Evolutionary conservation across 169 alveolate species (phyloP).

Genomic region (Plasmodium vivax): DNA sequence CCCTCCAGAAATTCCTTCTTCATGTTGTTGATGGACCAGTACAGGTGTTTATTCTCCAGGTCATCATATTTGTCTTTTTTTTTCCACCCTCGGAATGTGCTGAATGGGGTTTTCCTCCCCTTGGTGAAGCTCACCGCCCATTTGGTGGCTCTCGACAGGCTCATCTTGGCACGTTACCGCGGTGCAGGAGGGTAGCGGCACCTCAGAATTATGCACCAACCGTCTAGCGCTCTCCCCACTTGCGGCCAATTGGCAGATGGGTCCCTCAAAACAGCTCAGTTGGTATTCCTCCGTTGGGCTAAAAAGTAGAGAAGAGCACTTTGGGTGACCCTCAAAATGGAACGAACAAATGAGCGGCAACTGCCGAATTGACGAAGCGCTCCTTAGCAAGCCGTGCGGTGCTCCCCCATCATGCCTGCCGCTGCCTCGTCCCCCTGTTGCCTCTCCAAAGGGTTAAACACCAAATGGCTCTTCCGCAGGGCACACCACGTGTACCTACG

Average conservation of each 20-base stretch:
- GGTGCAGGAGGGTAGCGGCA: neutral
- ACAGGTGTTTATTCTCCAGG: slow-evolving; percentile 56
- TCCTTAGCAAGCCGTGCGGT: neutral
- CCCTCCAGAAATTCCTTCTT: slow-evolving; percentile 44
- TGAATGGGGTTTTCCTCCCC: neutral
- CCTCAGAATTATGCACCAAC: neutral
- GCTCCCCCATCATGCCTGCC: neutral
- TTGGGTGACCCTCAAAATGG: neutral
- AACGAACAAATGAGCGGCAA: neutral
- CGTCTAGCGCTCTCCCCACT: neutral
- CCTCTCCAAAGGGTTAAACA: neutral
- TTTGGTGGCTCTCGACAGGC: neutral
- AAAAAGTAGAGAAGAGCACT: neutral
- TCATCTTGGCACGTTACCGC: neutral
- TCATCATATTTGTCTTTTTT: slow-evolving; percentile 61
- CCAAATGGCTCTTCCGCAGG: neutral
- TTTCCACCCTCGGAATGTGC: slow-evolving; percentile 30
- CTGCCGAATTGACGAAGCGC: neutral
- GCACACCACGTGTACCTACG: neutral
- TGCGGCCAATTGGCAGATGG: neutral
- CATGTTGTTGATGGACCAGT: slow-evolving; percentile 62
- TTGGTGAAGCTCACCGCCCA: slow-evolving; percentile 1
- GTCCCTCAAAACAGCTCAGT: neutral
- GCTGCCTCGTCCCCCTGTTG: neutral
- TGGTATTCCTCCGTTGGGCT: neutral